Evolutionary conservation across 2,329 filamentous ascomycete genomes (phyloP).

Genomic region (Elsinoe australis): DNA sequence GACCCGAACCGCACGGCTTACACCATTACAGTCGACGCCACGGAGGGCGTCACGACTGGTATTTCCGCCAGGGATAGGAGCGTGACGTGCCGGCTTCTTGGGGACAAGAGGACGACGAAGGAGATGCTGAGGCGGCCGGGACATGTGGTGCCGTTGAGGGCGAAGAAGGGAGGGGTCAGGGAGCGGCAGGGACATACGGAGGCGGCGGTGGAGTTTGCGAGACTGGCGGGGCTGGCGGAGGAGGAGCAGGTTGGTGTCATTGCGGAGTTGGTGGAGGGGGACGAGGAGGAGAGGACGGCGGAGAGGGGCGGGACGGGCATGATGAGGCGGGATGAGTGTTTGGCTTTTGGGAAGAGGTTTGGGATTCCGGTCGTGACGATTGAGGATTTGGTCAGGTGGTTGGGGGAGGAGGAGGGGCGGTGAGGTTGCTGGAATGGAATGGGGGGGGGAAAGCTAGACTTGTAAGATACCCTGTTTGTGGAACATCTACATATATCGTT

Average conservation of each 20-base stretch:
- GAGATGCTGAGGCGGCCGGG: conserved; percentile 71
- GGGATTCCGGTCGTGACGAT: conserved; percentile 93
- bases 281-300: conserved; percentile 57
- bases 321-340: conserved; percentile 82
- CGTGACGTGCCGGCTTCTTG: conserved; percentile 70
- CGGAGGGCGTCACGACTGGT: conserved; percentile 68
- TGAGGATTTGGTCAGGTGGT: conserved; percentile 72
- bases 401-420: conserved; percentile 64
- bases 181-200: conserved; percentile 83
- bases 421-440: neutral
- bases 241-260: conserved; percentile 65
- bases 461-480: conserved; percentile 12
- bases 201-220: conserved; percentile 83
- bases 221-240: conserved; percentile 64
- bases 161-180: conserved; percentile 70
- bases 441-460: neutral
- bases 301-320: conserved; percentile 64
- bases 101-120: conserved; percentile 52
- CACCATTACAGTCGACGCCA: conserved; percentile 79
- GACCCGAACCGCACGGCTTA: conserved; percentile 91
- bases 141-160: conserved; percentile 80
- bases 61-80: conserved; percentile 85
- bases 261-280: conserved; percentile 85
- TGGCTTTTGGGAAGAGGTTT: conserved; percentile 80
- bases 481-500: neutral